Conservation (phyloP, 2,329 filamentous ascomycete genomes). For the Aureobasidium sp. region DNA sequence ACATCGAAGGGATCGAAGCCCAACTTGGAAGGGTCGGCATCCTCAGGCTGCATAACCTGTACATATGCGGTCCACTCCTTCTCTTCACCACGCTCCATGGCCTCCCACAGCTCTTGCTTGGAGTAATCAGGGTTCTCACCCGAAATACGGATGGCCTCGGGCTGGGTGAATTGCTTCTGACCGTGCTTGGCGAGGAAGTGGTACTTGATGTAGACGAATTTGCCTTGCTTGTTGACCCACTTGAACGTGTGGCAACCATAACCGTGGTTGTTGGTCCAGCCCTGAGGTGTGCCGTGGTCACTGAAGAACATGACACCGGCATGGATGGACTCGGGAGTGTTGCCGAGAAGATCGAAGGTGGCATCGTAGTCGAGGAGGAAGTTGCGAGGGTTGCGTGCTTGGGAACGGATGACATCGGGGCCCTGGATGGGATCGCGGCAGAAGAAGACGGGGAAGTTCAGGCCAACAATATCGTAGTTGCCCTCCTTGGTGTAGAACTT, state of each 20-base stretch:
- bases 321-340: slow-evolving; percentile 42
- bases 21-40: slow-evolving; percentile 40
- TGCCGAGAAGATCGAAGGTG: slow-evolving; percentile 41
- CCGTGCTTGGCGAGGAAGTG: slow-evolving; percentile 41
- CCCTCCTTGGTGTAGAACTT: slow-evolving; percentile 43
- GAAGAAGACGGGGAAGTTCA: slow-evolving; percentile 44
- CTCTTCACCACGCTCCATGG: slow-evolving; percentile 34
- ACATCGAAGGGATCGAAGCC: slow-evolving; percentile 47
- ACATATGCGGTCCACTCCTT: slow-evolving; percentile 38
- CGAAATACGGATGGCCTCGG: slow-evolving; percentile 36
- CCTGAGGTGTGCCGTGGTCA: slow-evolving; percentile 41
- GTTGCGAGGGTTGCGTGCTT: slow-evolving; percentile 39
- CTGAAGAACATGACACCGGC: slow-evolving; percentile 43
- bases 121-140: slow-evolving; percentile 45
- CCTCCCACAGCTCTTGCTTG: slow-evolving; percentile 38
- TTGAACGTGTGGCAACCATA: slow-evolving; percentile 42
- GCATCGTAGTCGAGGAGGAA: slow-evolving; percentile 43
- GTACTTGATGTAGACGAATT: slow-evolving; percentile 45
- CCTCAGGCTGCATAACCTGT: slow-evolving; percentile 38
- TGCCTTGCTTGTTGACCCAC: slow-evolving; percentile 39
- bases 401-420: slow-evolving; percentile 41
- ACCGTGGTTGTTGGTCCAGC: slow-evolving; percentile 35
- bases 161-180: slow-evolving; percentile 39
- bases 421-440: slow-evolving; percentile 40
- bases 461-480: slow-evolving; percentile 41